Evolutionary conservation across 768 basidiomycete genomes (phyloP), one percentile per base, ranked within the genome.

Genomic region (Naganishia kalamii): DNA sequence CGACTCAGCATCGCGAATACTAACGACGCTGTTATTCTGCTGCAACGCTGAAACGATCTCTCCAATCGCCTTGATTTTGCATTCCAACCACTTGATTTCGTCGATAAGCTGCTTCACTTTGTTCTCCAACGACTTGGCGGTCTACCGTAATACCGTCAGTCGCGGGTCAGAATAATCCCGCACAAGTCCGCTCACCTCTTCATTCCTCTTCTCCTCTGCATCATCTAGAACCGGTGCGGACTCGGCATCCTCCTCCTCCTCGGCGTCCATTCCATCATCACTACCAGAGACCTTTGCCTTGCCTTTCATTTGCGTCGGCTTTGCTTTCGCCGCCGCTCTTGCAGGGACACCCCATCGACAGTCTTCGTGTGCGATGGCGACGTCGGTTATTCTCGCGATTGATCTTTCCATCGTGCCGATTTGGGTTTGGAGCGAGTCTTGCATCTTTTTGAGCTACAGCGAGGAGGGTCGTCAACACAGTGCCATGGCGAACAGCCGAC

Each of bases 261-360:
- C 35, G 5, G 35, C 54, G 2, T 82, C 54, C 1, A 25, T 35
- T 15, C 40, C 54, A 23, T 57, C 54, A 40, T 57, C 54, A 25
- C 37, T 57, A 15, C 21, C 51, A 19, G 54, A 33, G n/a, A 21
- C 37, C 37, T 40, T 35, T 37, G 32, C 54, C 40, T 57, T 41
- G 7, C 50, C 50, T 13, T 25, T 21, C 35, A 11, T 12, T 2
- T 41, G 19, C 12, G n/a, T 21, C 40, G 23, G 13, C 30, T 23
- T 37, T 40, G 29, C 5, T 21, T 35, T 25, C 21, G 54, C n/a
- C 0, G 54, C 12, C 40, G 54, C 37, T 40, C 40, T 57, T 12
- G 54, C 11, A 21, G 32, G 37, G 2, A 57, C 35, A 41, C 37
- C 37, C 37, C 32, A 37, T 5, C 60, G 60, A 47, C 60, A 61